Evolutionary conservation across 2,329 filamentous ascomycete genomes (phyloP).

Genomic region (Parasarocladium wereldwijsianum): DNA sequence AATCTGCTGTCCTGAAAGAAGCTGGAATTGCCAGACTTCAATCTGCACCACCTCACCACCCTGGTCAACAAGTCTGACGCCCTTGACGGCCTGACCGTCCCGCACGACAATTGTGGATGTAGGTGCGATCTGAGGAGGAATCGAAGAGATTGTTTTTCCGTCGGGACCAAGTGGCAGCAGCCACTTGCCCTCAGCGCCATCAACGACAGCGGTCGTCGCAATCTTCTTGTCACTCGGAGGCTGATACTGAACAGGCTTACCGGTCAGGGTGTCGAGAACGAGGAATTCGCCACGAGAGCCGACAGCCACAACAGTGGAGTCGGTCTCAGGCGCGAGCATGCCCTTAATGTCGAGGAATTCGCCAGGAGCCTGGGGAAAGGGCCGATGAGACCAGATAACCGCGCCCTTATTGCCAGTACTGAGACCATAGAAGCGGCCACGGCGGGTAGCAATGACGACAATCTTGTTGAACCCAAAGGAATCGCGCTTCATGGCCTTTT

Average conservation of each 20-base stretch:
- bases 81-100: constrained; percentile 33
- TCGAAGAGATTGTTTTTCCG: constrained; percentile 28
- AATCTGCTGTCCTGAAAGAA: constrained; percentile 52
- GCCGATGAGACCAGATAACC: constrained; percentile 61
- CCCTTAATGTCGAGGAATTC: constrained; percentile 52
- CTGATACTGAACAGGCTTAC: constrained; percentile 18
- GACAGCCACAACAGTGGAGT: constrained; percentile 35
- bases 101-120: constrained; percentile 40
- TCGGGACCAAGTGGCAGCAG: constrained; percentile 36
- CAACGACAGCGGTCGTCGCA: constrained; percentile 33
- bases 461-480: constrained; percentile 83
- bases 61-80: constrained; percentile 33
- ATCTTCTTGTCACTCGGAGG: constrained; percentile 7
- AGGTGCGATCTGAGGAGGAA: constrained; percentile 30
- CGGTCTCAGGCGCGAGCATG: constrained; percentile 43
- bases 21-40: constrained; percentile 59
- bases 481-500: constrained; percentile 43
- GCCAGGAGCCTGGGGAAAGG: constrained; percentile 38
- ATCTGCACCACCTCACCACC: constrained; percentile 27
- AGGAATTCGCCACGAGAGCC: constrained; percentile 47
- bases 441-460: constrained; percentile 63
- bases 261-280: constrained; percentile 36
- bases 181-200: constrained; percentile 35
- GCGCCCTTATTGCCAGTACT: constrained; percentile 61
- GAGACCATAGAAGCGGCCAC: constrained; percentile 66